phyloP scores from a whole-genome alignment of 2,329 filamentous ascomycete genomes.

The Cordyceps militaris region DNA sequence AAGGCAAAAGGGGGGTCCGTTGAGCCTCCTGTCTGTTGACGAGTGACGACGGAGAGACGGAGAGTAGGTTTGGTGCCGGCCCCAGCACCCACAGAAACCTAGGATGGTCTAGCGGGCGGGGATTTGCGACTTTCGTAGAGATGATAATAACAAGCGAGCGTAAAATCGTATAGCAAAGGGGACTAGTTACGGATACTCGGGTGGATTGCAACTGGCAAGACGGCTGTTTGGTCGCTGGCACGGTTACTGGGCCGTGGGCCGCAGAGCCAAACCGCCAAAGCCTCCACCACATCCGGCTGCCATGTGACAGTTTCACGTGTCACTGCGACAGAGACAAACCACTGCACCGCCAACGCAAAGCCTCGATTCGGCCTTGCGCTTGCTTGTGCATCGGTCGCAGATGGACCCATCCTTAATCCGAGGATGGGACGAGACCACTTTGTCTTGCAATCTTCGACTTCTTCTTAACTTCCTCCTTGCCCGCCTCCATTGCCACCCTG shows the following conservation, averaged over 20 bases:
- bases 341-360: neutral
- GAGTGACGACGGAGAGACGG: conserved; percentile 10
- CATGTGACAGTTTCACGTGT: conserved; percentile 15
- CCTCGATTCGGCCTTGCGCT: conserved; percentile 4
- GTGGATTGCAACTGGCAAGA: conserved; percentile 3
- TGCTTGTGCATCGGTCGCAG: conserved; percentile 12
- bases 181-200: neutral
- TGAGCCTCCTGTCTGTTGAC: neutral
- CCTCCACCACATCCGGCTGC: conserved; percentile 9
- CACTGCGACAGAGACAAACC: conserved; percentile 10
- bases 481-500: conserved; percentile 3
- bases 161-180: too few relatives aligned
- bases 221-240: neutral
- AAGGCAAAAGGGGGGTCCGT: neutral
- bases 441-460: conserved; percentile 3
- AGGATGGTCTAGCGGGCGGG: conserved; percentile 3
- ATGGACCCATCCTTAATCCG: conserved; percentile 15
- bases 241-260: neutral
- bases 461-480: conserved; percentile 10
- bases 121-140: conserved; percentile 5
- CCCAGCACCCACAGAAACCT: conserved; percentile 3
- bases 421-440: conserved; percentile 13
- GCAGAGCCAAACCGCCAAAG: neutral
- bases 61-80: conserved; percentile 13
- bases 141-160: too few relatives aligned